Percentiles rank a stretch among this genome's conserved stretches.
phyloP scores from a whole-genome alignment of 306 rosid genomes.

The Pterocarpus macrocarpus region DNA sequence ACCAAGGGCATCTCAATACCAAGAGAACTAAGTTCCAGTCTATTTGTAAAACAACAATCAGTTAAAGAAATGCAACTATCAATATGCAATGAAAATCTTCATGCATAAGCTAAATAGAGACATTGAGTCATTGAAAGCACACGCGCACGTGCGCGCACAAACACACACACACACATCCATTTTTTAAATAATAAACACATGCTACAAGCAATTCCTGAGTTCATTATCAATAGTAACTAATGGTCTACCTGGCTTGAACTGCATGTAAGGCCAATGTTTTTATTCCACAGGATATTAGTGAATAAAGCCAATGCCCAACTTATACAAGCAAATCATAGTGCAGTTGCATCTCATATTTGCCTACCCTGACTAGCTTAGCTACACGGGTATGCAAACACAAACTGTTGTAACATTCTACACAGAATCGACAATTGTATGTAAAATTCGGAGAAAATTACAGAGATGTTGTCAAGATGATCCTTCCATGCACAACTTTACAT shows the following conservation, averaged over 20 bases:
- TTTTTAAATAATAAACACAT: not conserved
- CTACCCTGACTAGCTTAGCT: not conserved
- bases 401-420: constrained; percentile 10
- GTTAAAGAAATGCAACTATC: constrained; percentile 6
- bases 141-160: no score
- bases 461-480: constrained; percentile 1
- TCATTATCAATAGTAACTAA: not conserved
- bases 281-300: not conserved
- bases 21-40: not conserved
- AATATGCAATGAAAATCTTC: constrained; percentile 12
- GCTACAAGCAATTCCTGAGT: not conserved
- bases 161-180: no score
- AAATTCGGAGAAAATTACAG: not conserved
- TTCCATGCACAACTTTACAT: not conserved
- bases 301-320: not conserved
- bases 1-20: not conserved
- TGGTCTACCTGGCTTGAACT: not conserved
- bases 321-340: not conserved
- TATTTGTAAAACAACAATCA: constrained; percentile 15
- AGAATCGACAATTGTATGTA: not conserved
- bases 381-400: constrained; percentile 28
- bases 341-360: constrained; percentile 12
- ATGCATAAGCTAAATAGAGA: not conserved
- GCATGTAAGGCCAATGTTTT: not conserved
- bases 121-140: not conserved